Conservation (phyloP, 2,329 filamentous ascomycete genomes). For the Penicillium paneum region DNA sequence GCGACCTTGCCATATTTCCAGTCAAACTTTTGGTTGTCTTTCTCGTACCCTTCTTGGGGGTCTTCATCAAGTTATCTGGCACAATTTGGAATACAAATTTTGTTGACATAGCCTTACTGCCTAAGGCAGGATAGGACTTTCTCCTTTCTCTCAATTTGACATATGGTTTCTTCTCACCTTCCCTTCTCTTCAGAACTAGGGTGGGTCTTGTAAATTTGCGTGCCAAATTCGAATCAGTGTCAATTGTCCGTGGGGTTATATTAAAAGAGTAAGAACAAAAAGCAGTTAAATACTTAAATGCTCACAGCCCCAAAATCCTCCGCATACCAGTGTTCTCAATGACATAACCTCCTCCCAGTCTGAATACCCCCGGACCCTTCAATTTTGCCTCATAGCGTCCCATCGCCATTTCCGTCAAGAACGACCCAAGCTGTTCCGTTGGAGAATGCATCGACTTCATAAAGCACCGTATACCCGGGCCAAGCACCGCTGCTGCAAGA, state of each 20-base stretch:
- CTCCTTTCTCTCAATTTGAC: too few relatives aligned
- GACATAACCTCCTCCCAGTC: constrained; percentile 14
- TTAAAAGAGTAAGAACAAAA: background rate
- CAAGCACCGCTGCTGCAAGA: constrained; percentile 22
- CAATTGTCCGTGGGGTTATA: background rate
- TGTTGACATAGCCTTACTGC: too few relatives aligned
- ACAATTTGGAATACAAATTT: too few relatives aligned
- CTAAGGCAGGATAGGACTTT: too few relatives aligned
- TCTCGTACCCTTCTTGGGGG: too few relatives aligned
- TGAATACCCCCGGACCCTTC: constrained; percentile 12
- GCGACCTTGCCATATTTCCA: background rate
- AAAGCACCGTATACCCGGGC: constrained; percentile 19
- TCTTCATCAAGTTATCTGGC: too few relatives aligned
- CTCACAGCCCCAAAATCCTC: constrained; percentile 14
- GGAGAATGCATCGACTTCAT: constrained; percentile 34
- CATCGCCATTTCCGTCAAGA: constrained; percentile 49
- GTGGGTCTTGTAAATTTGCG: too few relatives aligned
- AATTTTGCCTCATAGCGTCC: constrained; percentile 11
- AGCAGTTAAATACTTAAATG: background rate
- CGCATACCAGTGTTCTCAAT: constrained; percentile 17
- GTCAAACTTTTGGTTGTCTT: too few relatives aligned
- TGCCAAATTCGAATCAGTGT: too few relatives aligned
- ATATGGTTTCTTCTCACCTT: too few relatives aligned
- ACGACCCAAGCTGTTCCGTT: constrained; percentile 48
- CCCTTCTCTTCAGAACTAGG: too few relatives aligned